These are phyloP conservation scores for Prunus persica DNA, from an alignment of 306 rosid species.

Conservation along the genomic window Prunus_persica_NCBIv2 NC_034009.1:33863501-33864000, in stretches of 20 bases:
- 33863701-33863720: neutral
- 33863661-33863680: conserved; percentile 51
- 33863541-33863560: conserved; percentile 55
- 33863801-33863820: conserved; percentile 17
- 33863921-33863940: too few relatives aligned
- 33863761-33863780: too few relatives aligned
- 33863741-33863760: conserved; percentile 12
- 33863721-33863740: neutral
- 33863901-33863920: neutral
- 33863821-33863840: neutral
- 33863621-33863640: conserved; percentile 72
- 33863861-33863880: neutral
- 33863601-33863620: conserved; percentile 47
- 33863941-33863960: neutral
- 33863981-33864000: conserved; percentile 18
- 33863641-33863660: conserved; percentile 87
- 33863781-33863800: conserved; percentile 11
- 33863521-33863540: conserved; percentile 48
- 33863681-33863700: conserved; percentile 18
- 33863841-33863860: too few relatives aligned
- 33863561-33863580: conserved; percentile 26
- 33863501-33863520: conserved; percentile 46
- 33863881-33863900: neutral
- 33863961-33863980: conserved; percentile 8
- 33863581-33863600: conserved; percentile 37